Conservation (phyloP, 768 basidiomycete species). For the Gelatoporia subvermispora region DNA sequence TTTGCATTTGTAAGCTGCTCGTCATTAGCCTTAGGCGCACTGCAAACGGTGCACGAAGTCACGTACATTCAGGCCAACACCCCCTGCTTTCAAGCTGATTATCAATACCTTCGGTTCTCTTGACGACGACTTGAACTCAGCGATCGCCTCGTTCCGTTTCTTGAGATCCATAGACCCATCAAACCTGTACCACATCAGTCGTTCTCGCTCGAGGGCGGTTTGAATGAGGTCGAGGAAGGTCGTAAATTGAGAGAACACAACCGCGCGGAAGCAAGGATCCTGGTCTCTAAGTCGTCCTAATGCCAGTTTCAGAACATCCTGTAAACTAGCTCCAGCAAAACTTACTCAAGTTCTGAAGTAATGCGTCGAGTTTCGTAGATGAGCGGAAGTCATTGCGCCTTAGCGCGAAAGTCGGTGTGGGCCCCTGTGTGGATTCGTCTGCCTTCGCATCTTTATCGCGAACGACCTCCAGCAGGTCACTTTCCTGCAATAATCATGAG, state of each 20-base stretch:
- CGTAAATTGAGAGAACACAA: conserved; percentile 90
- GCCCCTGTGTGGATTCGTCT: conserved; percentile 25
- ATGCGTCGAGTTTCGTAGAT: conserved; percentile 87
- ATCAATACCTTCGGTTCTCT: conserved; percentile 72
- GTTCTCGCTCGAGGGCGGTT: conserved; percentile 61
- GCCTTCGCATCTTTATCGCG: conserved; percentile 18
- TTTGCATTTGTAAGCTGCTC: conserved; percentile 41
- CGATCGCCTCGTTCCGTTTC: conserved; percentile 69
- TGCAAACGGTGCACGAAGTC: background rate
- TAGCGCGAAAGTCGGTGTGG: conserved; percentile 47
- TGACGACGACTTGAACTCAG: conserved; percentile 68
- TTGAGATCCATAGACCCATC: conserved; percentile 92
- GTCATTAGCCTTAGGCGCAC: background rate
- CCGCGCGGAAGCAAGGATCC: conserved; percentile 74
- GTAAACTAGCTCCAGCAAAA: conserved; percentile 4
- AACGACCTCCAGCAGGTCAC: conserved; percentile 64
- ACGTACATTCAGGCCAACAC: conserved; percentile 82
- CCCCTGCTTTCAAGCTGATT: conserved; percentile 84
- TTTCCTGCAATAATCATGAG: conserved; percentile 34
- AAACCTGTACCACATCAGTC: conserved; percentile 69
- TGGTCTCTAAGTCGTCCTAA: conserved; percentile 60
- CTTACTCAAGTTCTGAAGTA: conserved; percentile 67
- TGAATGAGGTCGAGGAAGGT: conserved; percentile 83
- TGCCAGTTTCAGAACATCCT: background rate
- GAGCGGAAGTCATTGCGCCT: conserved; percentile 82